Conservation (phyloP, 768 basidiomycete genomes). For the Lanmaoa rubissima region DNA sequence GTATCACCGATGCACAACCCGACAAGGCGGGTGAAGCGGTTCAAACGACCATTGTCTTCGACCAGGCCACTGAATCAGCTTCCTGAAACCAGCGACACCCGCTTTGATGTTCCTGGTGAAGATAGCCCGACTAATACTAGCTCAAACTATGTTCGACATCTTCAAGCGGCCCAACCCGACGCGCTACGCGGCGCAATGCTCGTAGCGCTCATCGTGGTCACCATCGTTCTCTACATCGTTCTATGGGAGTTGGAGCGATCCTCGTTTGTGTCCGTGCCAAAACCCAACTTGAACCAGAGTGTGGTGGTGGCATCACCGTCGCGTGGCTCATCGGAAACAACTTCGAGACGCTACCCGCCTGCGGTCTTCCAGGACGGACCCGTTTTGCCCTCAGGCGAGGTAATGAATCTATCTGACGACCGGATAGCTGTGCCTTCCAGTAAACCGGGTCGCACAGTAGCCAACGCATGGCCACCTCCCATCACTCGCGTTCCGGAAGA, state of each 20-base stretch:
- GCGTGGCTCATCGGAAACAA: not conserved
- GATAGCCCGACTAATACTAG: not conserved
- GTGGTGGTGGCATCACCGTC: not conserved
- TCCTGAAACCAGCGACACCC: not conserved
- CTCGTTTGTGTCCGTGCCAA: constrained; percentile 2
- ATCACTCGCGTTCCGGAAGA: constrained; percentile 36
- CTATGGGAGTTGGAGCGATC: constrained; percentile 18
- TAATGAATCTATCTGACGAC: not conserved
- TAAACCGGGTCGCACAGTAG: not conserved
- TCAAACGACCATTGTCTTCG: constrained; percentile 2
- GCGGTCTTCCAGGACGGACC: not conserved
- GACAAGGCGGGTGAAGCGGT: constrained; percentile 19
- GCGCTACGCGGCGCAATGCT: constrained; percentile 15
- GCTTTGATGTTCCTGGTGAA: not conserved
- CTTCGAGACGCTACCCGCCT: not conserved
- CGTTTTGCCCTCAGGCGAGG: not conserved
- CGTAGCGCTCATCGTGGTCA: constrained; percentile 17
- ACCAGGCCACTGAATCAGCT: not conserved
- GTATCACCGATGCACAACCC: constrained; percentile 13
- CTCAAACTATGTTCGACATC: constrained; percentile 6
- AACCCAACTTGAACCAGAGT: not conserved
- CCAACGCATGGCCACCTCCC: constrained; percentile 31
- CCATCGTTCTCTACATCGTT: constrained; percentile 23
- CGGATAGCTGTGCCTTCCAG: not conserved
- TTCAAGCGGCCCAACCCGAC: not conserved